phyloP scores from a whole-genome alignment of 2,329 filamentous ascomycete species.

The Pyricularia sp. region DNA sequence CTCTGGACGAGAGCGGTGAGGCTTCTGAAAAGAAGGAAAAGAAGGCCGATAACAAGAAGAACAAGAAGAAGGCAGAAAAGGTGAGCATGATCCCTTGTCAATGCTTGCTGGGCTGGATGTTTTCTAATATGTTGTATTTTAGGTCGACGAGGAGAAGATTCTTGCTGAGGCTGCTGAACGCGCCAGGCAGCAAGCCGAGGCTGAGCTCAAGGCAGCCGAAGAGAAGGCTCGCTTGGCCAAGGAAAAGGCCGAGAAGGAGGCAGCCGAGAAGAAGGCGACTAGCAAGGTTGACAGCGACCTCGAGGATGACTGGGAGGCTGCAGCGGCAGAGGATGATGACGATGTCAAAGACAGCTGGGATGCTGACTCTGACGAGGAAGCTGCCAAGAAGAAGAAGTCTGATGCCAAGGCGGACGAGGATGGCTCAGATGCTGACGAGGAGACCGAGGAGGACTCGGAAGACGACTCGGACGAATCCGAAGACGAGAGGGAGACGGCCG shows the following conservation, averaged over 20 bases:
- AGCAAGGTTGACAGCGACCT: constrained; percentile 52
- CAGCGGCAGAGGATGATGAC: constrained; percentile 65
- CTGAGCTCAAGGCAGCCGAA: constrained; percentile 51
- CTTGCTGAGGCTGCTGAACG: constrained; percentile 72
- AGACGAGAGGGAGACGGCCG: constrained; percentile 60
- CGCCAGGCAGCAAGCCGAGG: constrained; percentile 58
- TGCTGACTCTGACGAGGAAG: constrained; percentile 68
- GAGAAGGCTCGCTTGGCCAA: constrained; percentile 45
- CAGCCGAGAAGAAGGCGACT: constrained; percentile 34
- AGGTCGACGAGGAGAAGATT: constrained; percentile 69
- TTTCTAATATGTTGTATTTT: constrained; percentile 6
- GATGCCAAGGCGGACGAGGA: constrained; percentile 31
- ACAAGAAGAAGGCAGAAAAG: constrained; percentile 32
- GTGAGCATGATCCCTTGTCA: not conserved
- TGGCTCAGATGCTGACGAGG: constrained; percentile 22
- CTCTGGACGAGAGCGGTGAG: constrained; percentile 38
- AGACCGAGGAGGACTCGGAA: constrained; percentile 18
- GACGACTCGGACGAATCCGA: constrained; percentile 41
- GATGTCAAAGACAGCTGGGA: constrained; percentile 95
- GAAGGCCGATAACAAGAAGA: constrained; percentile 59
- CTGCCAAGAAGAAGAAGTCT: constrained; percentile 25
- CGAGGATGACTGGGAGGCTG: constrained; percentile 82
- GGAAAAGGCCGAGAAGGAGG: constrained; percentile 47
- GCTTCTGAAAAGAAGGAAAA: constrained; percentile 65
- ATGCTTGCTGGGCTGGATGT: not conserved